Evolutionary conservation across 768 basidiomycete species (phyloP).

Genomic region (Phanerochaete sordida): DNA sequence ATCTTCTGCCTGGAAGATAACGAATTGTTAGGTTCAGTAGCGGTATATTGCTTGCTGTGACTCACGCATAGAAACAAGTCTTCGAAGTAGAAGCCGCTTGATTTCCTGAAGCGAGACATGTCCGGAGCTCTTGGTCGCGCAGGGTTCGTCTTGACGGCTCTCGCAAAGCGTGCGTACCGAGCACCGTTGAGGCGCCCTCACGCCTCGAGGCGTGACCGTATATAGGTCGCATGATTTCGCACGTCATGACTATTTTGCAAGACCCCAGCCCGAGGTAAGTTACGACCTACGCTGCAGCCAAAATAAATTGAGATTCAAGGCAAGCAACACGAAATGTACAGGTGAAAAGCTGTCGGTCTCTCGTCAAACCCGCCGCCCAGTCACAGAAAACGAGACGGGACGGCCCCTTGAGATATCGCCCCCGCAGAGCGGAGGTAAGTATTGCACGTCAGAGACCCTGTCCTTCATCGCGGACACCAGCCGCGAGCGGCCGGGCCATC

Average conservation of each 20-base stretch:
- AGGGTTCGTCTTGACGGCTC: not conserved
- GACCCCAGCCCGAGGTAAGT: too few relatives aligned
- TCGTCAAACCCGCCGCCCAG: conserved; percentile 11
- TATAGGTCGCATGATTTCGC: too few relatives aligned
- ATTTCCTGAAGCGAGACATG: not conserved
- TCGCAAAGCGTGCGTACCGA: too few relatives aligned
- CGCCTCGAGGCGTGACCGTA: too few relatives aligned
- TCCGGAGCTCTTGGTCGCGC: not conserved
- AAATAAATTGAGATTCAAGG: too few relatives aligned
- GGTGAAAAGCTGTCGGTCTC: conserved; percentile 3
- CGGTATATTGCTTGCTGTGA: not conserved
- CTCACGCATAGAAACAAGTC: not conserved
- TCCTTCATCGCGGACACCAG: conserved; percentile 3
- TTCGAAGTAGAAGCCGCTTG: not conserved
- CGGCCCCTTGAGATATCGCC: conserved; percentile 12
- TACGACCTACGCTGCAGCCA: too few relatives aligned
- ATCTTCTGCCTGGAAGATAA: not conserved
- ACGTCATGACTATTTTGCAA: too few relatives aligned
- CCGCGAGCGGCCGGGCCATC: not conserved
- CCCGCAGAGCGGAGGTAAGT: not conserved
- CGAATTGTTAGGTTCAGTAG: not conserved
- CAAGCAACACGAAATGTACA: too few relatives aligned
- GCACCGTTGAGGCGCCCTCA: too few relatives aligned
- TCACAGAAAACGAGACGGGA: not conserved
- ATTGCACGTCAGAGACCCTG: conserved; percentile 8